Evolutionary conservation across 805 yeast species (phyloP).

Genomic region (Millerago galiae): DNA sequence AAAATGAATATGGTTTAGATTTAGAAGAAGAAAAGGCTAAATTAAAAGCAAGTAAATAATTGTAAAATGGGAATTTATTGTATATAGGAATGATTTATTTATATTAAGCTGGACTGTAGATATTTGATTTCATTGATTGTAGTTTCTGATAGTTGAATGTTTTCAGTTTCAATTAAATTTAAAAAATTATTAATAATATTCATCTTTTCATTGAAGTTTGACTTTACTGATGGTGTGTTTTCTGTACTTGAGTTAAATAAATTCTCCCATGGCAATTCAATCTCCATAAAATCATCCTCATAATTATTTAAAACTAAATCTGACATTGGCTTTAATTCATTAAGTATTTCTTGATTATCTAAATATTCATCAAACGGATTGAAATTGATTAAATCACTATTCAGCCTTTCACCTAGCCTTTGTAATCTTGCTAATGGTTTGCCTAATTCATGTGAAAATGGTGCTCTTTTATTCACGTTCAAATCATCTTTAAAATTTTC

Average conservation of each 20-base stretch:
- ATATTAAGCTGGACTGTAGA: not conserved
- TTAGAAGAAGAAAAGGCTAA: slow-evolving; percentile 39
- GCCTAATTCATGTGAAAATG: slow-evolving; percentile 22
- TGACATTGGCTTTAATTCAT: slow-evolving; percentile 20
- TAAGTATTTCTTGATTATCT: slow-evolving; percentile 1
- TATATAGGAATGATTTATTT: not conserved
- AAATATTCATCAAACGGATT: slow-evolving; percentile 5
- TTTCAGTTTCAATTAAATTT: slow-evolving; percentile 8
- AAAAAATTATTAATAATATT: slow-evolving; percentile 10
- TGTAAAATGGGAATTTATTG: not conserved
- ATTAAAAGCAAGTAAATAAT: slow-evolving; percentile 16
- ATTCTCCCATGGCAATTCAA: slow-evolving; percentile 7
- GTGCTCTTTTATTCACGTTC: slow-evolving; percentile 17
- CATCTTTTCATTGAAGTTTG: not conserved
- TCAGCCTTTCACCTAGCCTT: slow-evolving; percentile 17
- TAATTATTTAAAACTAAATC: slow-evolving; percentile 8
- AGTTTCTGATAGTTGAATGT: slow-evolving; percentile 2
- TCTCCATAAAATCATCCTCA: slow-evolving; percentile 2
- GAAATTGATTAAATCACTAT: slow-evolving; percentile 7
- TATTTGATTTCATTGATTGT: slow-evolving; percentile 7
- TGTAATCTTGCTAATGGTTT: slow-evolving; percentile 20
- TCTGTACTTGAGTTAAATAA: not conserved
- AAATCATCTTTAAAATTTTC: slow-evolving; percentile 28
- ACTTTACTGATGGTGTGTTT: slow-evolving; percentile 1
- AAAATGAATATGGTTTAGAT: slow-evolving; percentile 56